Evolutionary conservation across 352 stramenopile genomes (phyloP).

Genomic region (Aphanomyces invadans): DNA sequence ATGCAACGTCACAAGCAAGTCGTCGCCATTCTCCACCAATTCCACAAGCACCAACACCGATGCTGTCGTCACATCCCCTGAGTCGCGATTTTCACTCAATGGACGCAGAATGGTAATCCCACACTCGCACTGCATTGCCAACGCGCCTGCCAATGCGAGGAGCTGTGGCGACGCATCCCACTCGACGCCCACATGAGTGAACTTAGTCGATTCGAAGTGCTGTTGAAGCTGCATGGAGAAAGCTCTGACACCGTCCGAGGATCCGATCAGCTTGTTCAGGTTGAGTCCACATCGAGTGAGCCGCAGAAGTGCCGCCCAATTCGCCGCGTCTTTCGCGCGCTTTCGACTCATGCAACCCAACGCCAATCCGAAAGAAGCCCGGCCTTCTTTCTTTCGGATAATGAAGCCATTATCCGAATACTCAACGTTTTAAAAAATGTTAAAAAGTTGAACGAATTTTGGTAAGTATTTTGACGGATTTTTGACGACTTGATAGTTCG

Average conservation of each 20-base stretch:
- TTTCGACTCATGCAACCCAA: background rate
- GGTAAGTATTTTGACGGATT: background rate
- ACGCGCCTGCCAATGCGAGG: slow-evolving; percentile 3
- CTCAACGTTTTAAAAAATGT: background rate
- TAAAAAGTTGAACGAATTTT: background rate
- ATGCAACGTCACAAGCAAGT: background rate
- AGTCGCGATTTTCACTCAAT: background rate
- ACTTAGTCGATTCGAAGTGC: slow-evolving; percentile 4
- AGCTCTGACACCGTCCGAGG: background rate
- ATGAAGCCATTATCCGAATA: slow-evolving; percentile 4
- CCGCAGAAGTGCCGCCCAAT: slow-evolving; percentile 16
- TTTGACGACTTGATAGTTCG: too few relatives aligned
- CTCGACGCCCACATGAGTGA: slow-evolving; percentile 17
- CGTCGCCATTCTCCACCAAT: slow-evolving; percentile 15
- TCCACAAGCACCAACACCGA: slow-evolving; percentile 7
- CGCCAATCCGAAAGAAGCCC: background rate
- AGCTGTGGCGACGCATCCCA: background rate
- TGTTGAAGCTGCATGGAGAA: slow-evolving; percentile 4
- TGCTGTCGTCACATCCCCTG: background rate
- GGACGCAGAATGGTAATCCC: slow-evolving; percentile 2
- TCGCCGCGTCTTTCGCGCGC: background rate
- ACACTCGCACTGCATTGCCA: slow-evolving; percentile 14
- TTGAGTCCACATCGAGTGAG: slow-evolving; percentile 14
- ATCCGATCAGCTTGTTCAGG: slow-evolving; percentile 16
- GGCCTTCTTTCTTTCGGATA: too few relatives aligned